Evolutionary conservation across 2,329 filamentous ascomycete species (phyloP), one percentile per base, ranked within the genome.

Genomic region (Penicillium paneum): DNA sequence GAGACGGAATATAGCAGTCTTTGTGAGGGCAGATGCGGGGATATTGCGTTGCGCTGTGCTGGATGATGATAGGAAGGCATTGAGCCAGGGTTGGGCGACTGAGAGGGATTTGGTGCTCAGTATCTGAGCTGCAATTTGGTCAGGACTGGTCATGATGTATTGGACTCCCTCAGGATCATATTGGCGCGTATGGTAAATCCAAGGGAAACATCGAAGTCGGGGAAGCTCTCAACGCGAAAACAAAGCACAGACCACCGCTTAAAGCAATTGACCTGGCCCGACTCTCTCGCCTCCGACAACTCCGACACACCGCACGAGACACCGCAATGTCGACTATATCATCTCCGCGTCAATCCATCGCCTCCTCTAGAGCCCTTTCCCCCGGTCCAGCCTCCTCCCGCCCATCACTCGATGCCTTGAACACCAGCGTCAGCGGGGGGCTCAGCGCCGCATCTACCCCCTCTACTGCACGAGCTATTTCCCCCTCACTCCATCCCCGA

Each of bases 1-100:
- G 11, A 97, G 78, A 50, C 91, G 90, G 63, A 91, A 88, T 61
- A 89, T 85, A 35, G 89, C 89, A 2, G 91, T 94, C 57, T 91
- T 89, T 52, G 89, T 79, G 19, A 96, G 80, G 4, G 88, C 87
- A 28, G 85, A 82, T 1, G 91, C 73, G 0, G 89, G 86, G 1
- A 83, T 85, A 40, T 70, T 15, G 79, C 77, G 41, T 76, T 81
- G 67, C 36, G 71, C 69, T 62, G 81, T 73, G 72, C 78, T 81
- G 15, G 80, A 77, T 10, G 81, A 73, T 13, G 81, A 73, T 55
- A 88, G 69, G 68, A 93, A 84, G 52, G 74, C 75, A 54, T 79
- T 77, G 28, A 94, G 80, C 83, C 89, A 93, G 54, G 81, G 60
- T 72, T 63, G 74, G 34, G 67, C 86, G 73, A 76, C 87, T 64